Evolutionary conservation across 345 rosid species (phyloP), one percentile per base, ranked within the genome.

Genomic region (Heritiera littoralis): DNA sequence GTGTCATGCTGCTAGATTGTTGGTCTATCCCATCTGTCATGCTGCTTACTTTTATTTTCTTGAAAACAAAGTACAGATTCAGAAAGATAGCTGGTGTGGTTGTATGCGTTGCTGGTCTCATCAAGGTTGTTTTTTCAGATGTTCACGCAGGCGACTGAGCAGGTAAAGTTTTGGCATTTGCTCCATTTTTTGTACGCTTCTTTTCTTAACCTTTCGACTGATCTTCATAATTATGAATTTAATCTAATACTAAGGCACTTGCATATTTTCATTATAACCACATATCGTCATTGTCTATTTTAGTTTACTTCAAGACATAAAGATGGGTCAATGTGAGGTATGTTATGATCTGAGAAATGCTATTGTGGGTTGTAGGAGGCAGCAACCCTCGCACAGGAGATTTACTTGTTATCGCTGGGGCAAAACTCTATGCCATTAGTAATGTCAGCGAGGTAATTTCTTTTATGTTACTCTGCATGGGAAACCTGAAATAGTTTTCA

Each of bases 1-100:
- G 98, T 68, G 85, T 95, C 70, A 95, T 92, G 98, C 88, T 96
- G 71, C 88, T 96, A n/a, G 98, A 96, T 78, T 96, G 99, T 80
- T 96, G 97, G 99, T 72, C 97, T 13, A 91, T 96, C 72, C 98
- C 99, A 1, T 86, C 88, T 0, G 98, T 94, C 78, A 86, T 94
- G 97, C 35, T 94, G 60, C 95, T 94, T 64, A 94, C 98, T 20
- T 89, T 92, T 89, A 17, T 90, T 69, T 91, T 96, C 81, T 81
- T 96, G 83, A 85, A 86, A 72, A 92, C 98, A 48, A 94, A 89
- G 84, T 94, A 96, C 81, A 84, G 92, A 86, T 84, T 80, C 83
- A 90, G 86, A 86, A 96, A 89, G 89, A 89, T 90, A 58, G 71
- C 89, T 65, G 97, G 99, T 67, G 98, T 94, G 41, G 2, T 84